Evolutionary conservation across 176 grass and related monocot species (phyloP), one percentile per base, ranked within the genome.

Genomic region (Rhynchospora breviuscula): DNA sequence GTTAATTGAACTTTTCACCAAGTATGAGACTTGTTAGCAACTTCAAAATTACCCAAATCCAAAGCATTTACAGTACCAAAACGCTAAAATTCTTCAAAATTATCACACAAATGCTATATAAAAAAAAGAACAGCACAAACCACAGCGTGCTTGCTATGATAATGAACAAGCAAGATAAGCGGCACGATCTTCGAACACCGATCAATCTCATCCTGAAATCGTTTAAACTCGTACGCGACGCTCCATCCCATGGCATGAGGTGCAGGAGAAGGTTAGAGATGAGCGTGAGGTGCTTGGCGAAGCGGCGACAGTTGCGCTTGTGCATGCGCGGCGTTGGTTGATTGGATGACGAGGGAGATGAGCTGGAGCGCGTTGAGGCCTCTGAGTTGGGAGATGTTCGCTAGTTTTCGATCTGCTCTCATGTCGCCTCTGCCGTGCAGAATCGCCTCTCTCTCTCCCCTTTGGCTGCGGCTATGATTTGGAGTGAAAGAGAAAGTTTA

Each of bases 291-390:
- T 93, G 91, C 70, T 86, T 86, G 9, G 79, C 86, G 63, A 93
- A 82, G 11, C 40, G 77, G 25, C 77, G 44, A 81, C 91, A 93
- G n/a, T 87, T 83, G 81, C 88, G 89, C 1, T 87, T 80, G 87
- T 93, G 85, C 67, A 84, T 87, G 14, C 89, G 89, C 91, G 4
- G 69, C 81, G 45, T 90, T 85, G 0, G 91, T 86, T 11, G 89
- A 87, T 74, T 93, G 91, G 62, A 87, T 86, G 1, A 93, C 86
- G 84, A 93, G 90, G 54, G 89, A 89, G 63, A 87, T 89, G 14
- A 93, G 84, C 63, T 89, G 87, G 33, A 93, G 54, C 69, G 91
- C 86, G 68, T 93, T 89, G 11, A 93, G 86, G 8, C 91, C 91
- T 0, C 86, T 85, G 13, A 93, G 40, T 78, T 90, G 88, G 6